phyloP scores from a whole-genome alignment of 345 rosid species.

The Eutrema yunnanense region DNA sequence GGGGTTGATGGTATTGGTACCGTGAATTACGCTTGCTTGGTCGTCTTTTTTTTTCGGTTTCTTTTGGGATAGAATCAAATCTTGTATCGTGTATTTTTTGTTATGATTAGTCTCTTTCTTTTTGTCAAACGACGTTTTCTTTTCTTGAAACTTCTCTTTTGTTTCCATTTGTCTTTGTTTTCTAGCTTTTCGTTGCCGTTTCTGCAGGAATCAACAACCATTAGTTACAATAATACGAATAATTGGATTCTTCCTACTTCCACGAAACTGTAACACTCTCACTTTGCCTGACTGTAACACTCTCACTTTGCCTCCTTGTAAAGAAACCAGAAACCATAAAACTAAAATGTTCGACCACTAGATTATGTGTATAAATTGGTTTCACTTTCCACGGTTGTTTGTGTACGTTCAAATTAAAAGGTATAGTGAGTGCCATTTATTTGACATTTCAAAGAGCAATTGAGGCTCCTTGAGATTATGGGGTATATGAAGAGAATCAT shows the following conservation, averaged over 20 bases:
- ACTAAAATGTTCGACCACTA: not conserved
- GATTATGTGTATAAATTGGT: not conserved
- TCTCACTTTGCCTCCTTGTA: not conserved
- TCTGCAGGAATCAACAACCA: not conserved
- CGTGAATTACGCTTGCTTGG: slow-evolving; percentile 26
- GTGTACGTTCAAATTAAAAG: not conserved
- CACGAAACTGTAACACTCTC: not conserved
- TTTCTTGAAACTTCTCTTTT: slow-evolving; percentile 10
- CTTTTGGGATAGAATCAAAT: not conserved
- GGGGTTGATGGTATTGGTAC: slow-evolving; percentile 21
- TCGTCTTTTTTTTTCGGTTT: not conserved
- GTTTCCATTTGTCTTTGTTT: not conserved
- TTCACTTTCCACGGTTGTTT: not conserved
- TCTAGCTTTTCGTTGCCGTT: not conserved
- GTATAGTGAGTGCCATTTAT: not conserved
- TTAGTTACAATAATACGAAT: not conserved
- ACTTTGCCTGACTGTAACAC: not conserved
- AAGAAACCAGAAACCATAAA: not conserved
- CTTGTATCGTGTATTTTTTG: slow-evolving; percentile 6
- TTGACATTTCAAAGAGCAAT: not conserved
- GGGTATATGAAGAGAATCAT: not conserved
- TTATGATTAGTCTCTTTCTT: slow-evolving; percentile 12
- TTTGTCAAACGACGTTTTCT: not conserved
- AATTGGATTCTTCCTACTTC: not conserved
- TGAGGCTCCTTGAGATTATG: not conserved